Conservation (phyloP, 1,284 basidiomycete species). For the Rhodofomes roseus region DNA sequence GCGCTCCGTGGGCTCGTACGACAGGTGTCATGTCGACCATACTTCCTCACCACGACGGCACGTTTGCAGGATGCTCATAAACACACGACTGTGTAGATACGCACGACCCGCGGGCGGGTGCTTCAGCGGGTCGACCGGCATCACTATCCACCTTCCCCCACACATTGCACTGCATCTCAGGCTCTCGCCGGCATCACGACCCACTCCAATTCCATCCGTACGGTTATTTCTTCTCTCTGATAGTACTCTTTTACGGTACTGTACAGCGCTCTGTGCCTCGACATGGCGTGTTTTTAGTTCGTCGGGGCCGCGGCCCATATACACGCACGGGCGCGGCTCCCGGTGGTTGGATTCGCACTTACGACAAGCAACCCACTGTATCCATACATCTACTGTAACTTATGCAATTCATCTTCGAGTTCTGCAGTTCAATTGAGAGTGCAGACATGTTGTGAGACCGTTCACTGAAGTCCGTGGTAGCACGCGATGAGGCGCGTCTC, state of each 20-base stretch:
- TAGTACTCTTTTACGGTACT: background rate
- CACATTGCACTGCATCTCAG: background rate
- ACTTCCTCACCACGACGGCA: background rate
- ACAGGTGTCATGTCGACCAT: background rate
- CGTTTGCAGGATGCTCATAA: background rate
- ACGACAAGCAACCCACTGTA: background rate
- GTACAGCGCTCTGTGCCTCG: background rate
- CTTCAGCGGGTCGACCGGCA: background rate
- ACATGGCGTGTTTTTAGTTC: background rate
- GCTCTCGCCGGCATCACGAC: background rate
- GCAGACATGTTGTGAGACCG: no score
- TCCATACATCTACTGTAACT: constrained; percentile 4
- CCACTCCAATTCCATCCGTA: background rate
- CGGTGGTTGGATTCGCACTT: background rate
- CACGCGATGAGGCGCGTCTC: background rate
- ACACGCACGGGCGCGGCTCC: constrained; percentile 1
- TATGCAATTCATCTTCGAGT: background rate
- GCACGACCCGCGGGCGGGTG: background rate
- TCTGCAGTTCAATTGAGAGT: no score
- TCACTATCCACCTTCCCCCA: background rate
- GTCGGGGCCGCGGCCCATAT: background rate
- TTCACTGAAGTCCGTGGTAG: no score
- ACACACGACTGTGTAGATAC: background rate
- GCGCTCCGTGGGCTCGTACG: background rate
- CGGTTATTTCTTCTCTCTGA: background rate